phyloP scores from a whole-genome alignment of 1,284 basidiomycete genomes.

The Trichosporon sp. region DNA sequence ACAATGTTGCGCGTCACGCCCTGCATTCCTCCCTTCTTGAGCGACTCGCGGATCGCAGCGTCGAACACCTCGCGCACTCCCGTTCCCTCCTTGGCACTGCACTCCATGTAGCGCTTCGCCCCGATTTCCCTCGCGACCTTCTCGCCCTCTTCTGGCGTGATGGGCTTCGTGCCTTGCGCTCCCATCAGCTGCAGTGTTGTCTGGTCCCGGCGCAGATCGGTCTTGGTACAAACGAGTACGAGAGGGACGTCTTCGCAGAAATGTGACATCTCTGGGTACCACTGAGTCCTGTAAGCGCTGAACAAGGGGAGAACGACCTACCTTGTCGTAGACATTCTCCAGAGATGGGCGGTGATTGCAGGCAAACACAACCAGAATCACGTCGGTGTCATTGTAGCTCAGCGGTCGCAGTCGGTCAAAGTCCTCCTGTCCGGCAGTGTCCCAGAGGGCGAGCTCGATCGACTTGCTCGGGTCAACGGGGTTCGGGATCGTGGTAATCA shows the following conservation, averaged over 20 bases:
- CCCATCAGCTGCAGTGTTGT: slow-evolving; percentile 85
- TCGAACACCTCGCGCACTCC: slow-evolving; percentile 92
- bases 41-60: slow-evolving; percentile 78
- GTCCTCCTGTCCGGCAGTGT: slow-evolving; percentile 97
- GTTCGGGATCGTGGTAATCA: slow-evolving; percentile 74
- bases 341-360: slow-evolving; percentile 94
- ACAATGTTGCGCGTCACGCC: slow-evolving; percentile 56
- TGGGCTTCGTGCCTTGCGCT: slow-evolving; percentile 81
- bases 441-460: slow-evolving; percentile 93
- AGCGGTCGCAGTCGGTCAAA: slow-evolving; percentile 91
- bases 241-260: slow-evolving; percentile 92
- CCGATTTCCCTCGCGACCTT: slow-evolving; percentile 83
- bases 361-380: slow-evolving; percentile 95
- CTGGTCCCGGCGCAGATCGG: slow-evolving; percentile 78
- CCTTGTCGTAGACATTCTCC: slow-evolving; percentile 80
- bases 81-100: slow-evolving; percentile 81
- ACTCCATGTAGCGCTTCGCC: slow-evolving; percentile 85
- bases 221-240: slow-evolving; percentile 91
- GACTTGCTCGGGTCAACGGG: slow-evolving; percentile 71
- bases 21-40: slow-evolving; percentile 59
- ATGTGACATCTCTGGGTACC: slow-evolving; percentile 96
- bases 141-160: slow-evolving; percentile 71
- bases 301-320: slow-evolving; percentile 20
- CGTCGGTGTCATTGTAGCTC: slow-evolving; percentile 92
- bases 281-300: slow-evolving; percentile 53